Evolutionary conservation across 2,329 filamentous ascomycete genomes (phyloP).

Genomic region (Cladosporium sp.): DNA sequence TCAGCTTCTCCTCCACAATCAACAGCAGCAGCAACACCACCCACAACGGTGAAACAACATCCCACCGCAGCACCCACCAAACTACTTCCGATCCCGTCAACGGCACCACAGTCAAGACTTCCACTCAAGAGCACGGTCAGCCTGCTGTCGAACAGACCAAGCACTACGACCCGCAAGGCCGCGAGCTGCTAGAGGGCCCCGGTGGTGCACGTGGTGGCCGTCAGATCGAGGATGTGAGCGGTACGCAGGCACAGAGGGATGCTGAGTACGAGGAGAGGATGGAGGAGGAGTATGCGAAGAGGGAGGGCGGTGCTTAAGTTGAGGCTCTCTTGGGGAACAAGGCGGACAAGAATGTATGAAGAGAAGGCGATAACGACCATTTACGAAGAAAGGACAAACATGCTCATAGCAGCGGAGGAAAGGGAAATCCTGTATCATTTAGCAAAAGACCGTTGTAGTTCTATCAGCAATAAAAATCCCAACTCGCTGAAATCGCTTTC

Average conservation of each 20-base stretch:
- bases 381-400: not conserved
- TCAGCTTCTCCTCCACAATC: constrained; percentile 25
- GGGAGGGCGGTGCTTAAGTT: constrained; percentile 34
- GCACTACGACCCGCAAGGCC: constrained; percentile 34
- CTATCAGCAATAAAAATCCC: not conserved
- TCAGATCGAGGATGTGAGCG: constrained; percentile 32
- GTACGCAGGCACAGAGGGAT: constrained; percentile 26
- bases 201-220: constrained; percentile 12
- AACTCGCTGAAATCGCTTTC: not conserved
- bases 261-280: constrained; percentile 32
- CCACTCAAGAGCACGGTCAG: constrained; percentile 34
- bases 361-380: not conserved
- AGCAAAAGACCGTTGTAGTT: not conserved
- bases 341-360: not conserved
- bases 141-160: constrained; percentile 30
- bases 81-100: constrained; percentile 27
- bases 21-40: constrained; percentile 22
- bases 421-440: not conserved
- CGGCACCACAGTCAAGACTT: constrained; percentile 31
- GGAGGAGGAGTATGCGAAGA: constrained; percentile 37
- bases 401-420: not conserved
- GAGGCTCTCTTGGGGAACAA: too few species aligned
- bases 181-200: constrained; percentile 27
- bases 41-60: constrained; percentile 26
- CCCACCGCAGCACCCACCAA: constrained; percentile 27